Evolutionary conservation across 768 basidiomycete genomes (phyloP), one percentile per base, ranked within the genome.

Genomic region (Mycena floridula): DNA sequence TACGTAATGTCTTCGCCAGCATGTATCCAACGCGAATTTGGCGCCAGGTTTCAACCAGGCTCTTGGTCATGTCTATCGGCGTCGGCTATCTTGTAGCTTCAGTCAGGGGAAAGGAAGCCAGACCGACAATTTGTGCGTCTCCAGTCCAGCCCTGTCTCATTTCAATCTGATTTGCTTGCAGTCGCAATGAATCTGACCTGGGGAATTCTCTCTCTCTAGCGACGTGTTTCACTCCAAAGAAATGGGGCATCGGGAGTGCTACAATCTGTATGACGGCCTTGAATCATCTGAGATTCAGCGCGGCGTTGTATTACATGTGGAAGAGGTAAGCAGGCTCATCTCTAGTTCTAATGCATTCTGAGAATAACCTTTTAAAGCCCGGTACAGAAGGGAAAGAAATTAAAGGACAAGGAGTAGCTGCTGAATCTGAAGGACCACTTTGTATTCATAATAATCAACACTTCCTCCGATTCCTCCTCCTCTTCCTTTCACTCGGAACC

Each of bases 1-100:
- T 8, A 67, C 64, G n/a, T n/a, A n/a, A n/a, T n/a, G n/a, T n/a
- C n/a, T n/a, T n/a, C n/a, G n/a, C n/a, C 22, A 62, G 60, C 58
- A 59, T 47, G 8, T 61, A 6, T 59, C 61, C 8, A 43, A 55
- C 35, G 53, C 60, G 7, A 44, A 49, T 4, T 18, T 44, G 3
- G 60, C 64, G 1, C 64, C 62, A 2, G 61, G 62, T 2, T 63
- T 64, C 52, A 67, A 63, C 48, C 64, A 66, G 25, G 57, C 63
- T 8, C 59, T 66, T 65, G 54, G 60, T 63, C 15, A 58, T 54
- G 18, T 59, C 63, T 5, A 52, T 64, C 3, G 63, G 64, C 7
- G 51, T 63, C 2, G 66, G 59, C 1, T 51, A 58, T 36, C 26
- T 64, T 5, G 57, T 63, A 9, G 61, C 62, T 16, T 53, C 61